Conservation (phyloP, 179 eudicot species). For the Spergularia azorica region DNA sequence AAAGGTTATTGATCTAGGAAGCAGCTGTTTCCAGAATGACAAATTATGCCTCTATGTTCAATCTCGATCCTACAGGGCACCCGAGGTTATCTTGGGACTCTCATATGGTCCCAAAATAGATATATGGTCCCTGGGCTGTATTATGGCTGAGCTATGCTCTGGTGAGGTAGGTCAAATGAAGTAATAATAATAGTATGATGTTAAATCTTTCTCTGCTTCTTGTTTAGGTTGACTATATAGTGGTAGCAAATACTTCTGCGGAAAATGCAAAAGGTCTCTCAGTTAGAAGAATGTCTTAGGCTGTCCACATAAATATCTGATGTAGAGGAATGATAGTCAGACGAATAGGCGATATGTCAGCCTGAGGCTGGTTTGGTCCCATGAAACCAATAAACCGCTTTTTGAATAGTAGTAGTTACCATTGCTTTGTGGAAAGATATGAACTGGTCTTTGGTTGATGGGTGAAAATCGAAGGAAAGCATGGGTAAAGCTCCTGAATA, state of each 20-base stretch:
- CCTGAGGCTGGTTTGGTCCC: not conserved
- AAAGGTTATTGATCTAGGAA: slow-evolving; percentile 72
- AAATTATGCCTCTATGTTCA: slow-evolving; percentile 79
- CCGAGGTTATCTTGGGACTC: slow-evolving; percentile 92
- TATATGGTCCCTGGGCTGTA: slow-evolving; percentile 94
- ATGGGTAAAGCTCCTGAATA: not conserved
- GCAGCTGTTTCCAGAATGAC: slow-evolving; percentile 86
- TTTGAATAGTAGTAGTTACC: not conserved
- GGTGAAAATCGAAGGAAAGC: not conserved
- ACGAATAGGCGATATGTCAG: not conserved
- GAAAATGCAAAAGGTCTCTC: not conserved
- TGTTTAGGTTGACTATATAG: not conserved
- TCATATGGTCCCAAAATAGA: slow-evolving; percentile 90
- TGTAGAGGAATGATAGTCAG: no score
- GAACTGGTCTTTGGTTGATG: not conserved
- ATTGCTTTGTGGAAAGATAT: not conserved
- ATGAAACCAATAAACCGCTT: not conserved
- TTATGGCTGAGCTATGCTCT: slow-evolving; percentile 84
- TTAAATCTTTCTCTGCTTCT: not conserved
- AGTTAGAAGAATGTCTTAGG: no score
- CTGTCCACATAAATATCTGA: no score
- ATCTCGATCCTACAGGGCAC: slow-evolving; percentile 96
- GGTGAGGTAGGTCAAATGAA: slow-evolving; percentile 61
- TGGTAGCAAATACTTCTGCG: not conserved
- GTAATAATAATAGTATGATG: not conserved